Evolutionary conservation across 2,329 filamentous ascomycete genomes (phyloP), one percentile per base, ranked within the genome.

Genomic region (Byssothecium circinans): DNA sequence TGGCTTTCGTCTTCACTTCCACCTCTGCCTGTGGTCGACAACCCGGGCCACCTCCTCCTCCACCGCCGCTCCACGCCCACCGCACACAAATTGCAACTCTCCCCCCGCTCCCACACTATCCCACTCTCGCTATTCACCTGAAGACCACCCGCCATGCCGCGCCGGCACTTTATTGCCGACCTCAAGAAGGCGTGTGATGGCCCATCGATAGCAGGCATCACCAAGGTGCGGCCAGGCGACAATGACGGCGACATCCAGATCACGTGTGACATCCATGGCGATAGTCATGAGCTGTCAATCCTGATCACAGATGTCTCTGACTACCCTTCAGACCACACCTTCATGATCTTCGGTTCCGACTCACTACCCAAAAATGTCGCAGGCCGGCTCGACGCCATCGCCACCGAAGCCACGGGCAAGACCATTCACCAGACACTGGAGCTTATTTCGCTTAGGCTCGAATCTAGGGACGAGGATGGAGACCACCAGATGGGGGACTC

Each of bases 221-320:
- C 71, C 39, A 64, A 76, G 27, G 72, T 95, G 19, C 71, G 73
- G 27, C 73, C 75, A 29, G 87, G 87, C 14, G 82, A 85, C 4
- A 85, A 87, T 25, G 87, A 92, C 67, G 88, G 87, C 41, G 83
- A 88, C 47, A 76, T 95, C 47, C 78, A 78, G 12, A 87, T 92
- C 65, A 75, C 62, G 34, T 70, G 71, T 27, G 45, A 61, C 18
- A 59, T 64, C 5, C 57, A 64, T 27, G 66, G 61, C 29, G 57
- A 57, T 17, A 46, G 64, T 5, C 56, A 72, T 45, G 58, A 60
- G 22, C 62, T 76, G 39, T 75, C 74, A n/a, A 74, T 69, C 17
- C 42, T 69, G 35, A 45, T 71, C 14, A 62, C 62, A 72, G 84
- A 87, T 52, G 72, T 85, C 3, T 76, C 76, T 11, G 78, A 81